Base-by-base conservation (phyloP, 805 yeast genomes). In the Kodamaea lidongshanica region DNA sequence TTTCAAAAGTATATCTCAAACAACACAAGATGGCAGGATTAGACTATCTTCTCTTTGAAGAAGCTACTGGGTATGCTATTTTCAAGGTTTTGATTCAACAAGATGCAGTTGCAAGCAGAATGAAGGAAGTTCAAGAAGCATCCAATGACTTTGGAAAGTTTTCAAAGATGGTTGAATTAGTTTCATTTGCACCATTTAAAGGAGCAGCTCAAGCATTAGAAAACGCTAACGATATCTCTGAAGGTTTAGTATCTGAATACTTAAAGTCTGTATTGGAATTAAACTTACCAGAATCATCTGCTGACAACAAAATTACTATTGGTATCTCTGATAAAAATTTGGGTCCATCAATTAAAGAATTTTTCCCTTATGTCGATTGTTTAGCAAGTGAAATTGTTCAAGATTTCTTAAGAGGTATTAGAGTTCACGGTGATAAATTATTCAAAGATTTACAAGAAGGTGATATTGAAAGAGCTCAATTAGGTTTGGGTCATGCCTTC, bases 171-270 rank as follows among this genome's bases (percentile, higher is more conserved):
- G 79, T 92, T 46, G 95, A 88, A 62, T 74, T 92, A 34, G 94
- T 85, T 16, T 83, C 95, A 10, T 92, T 92, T 65, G 95, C 96
- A 38, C 98, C 98, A 29, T 92, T 92, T 74, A 88, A 92, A 65
- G 96, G 96, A 52, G 98, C 98, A 39, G 97, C 98, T 31, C 97
- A 92, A 64, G 98, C 98, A 38, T 75, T 92, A 52, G 97, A 89
- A 64, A 92, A 92, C 56, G 96, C 97, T 46, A 92, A 92, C 56
- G 97, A 92, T 56, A 82, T 92, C 48, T 84, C 95, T 44, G 98
- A 92, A 67, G 98, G 98, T 53, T 73, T 88, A 48, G 95, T 89
- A 34, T 81, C 88, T 37, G 97, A 92, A 48, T 84, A 83, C 64
- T 74, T 92, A 64, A 86, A 85, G 60, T 76, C 94, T 22, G 73